phyloP scores from a whole-genome alignment of 768 basidiomycete genomes.

The Boletus patriciae region DNA sequence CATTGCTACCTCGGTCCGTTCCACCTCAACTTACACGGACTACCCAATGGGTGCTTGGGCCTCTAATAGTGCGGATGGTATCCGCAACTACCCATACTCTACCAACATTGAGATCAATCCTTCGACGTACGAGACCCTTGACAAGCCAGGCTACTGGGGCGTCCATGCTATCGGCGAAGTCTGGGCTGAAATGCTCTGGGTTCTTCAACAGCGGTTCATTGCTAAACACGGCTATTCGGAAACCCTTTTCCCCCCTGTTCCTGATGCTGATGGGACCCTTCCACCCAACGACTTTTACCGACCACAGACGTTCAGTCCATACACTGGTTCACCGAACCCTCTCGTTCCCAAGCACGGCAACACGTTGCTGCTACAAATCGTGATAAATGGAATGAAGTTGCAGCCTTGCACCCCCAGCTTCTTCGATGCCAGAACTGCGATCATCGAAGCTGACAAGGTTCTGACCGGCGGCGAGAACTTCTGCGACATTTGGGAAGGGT shows the following conservation, averaged over 20 bases:
- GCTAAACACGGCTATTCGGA: slow-evolving; percentile 79
- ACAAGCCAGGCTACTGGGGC: slow-evolving; percentile 92
- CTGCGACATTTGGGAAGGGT: slow-evolving; percentile 85
- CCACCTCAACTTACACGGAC: slow-evolving; percentile 68
- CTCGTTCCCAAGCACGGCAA: slow-evolving; percentile 91
- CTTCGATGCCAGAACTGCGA: slow-evolving; percentile 87
- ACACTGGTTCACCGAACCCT: slow-evolving; percentile 36
- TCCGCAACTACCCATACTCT: slow-evolving; percentile 89
- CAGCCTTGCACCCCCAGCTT: slow-evolving; percentile 90
- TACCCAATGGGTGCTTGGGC: slow-evolving; percentile 97
- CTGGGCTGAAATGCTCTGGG: slow-evolving; percentile 91
- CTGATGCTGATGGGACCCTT: slow-evolving; percentile 59
- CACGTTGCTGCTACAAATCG: slow-evolving; percentile 79
- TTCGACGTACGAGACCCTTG: slow-evolving; percentile 90
- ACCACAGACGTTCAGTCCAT: slow-evolving; percentile 32
- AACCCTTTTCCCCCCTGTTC: slow-evolving; percentile 77
- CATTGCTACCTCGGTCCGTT: slow-evolving; percentile 84
- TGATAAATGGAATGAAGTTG: slow-evolving; percentile 91
- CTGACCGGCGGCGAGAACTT: slow-evolving; percentile 93
- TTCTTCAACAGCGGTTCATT: slow-evolving; percentile 72
- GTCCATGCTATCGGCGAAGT: slow-evolving; percentile 93
- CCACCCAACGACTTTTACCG: slow-evolving; percentile 74
- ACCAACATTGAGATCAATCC: slow-evolving; percentile 78
- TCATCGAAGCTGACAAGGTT: slow-evolving; percentile 86
- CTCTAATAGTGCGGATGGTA: slow-evolving; percentile 70